phyloP scores from a whole-genome alignment of 2,329 filamentous ascomycete species.

The Metarhizium humberi region DNA sequence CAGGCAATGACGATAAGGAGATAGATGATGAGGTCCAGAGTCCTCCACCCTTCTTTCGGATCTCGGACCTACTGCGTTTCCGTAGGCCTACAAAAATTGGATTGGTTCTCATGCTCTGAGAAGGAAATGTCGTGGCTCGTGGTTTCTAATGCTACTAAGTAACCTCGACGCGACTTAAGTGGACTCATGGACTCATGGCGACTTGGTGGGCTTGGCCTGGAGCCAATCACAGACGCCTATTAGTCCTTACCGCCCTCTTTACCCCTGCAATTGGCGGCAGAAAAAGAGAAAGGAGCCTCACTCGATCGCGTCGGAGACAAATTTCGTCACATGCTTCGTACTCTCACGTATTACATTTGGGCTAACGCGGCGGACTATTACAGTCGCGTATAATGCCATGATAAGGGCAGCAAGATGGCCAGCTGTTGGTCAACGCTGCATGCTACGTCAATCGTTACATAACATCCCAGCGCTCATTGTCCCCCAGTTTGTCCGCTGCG shows the following conservation, averaged over 20 bases:
- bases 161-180: background rate
- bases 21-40: background rate
- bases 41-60: background rate
- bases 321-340: background rate
- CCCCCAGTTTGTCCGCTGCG: slow-evolving; percentile 13
- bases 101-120: background rate
- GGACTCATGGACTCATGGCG: background rate
- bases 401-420: slow-evolving; percentile 14
- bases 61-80: background rate
- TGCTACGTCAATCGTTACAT: slow-evolving; percentile 5
- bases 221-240: background rate
- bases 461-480: background rate
- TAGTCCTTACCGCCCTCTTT: slow-evolving; percentile 13
- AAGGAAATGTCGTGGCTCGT: too few relatives aligned
- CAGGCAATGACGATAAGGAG: background rate
- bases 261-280: slow-evolving; percentile 13
- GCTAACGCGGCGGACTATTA: slow-evolving; percentile 1
- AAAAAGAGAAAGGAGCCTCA: slow-evolving; percentile 14
- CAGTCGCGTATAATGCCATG: slow-evolving; percentile 17
- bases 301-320: background rate
- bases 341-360: background rate
- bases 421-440: slow-evolving; percentile 12
- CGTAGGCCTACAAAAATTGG: background rate
- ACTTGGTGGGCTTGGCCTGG: background rate
- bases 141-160: background rate